Evolutionary conservation across 257 asterid species (phyloP), one percentile per base, ranked within the genome.

Genomic region (Fraxinus excelsior): DNA sequence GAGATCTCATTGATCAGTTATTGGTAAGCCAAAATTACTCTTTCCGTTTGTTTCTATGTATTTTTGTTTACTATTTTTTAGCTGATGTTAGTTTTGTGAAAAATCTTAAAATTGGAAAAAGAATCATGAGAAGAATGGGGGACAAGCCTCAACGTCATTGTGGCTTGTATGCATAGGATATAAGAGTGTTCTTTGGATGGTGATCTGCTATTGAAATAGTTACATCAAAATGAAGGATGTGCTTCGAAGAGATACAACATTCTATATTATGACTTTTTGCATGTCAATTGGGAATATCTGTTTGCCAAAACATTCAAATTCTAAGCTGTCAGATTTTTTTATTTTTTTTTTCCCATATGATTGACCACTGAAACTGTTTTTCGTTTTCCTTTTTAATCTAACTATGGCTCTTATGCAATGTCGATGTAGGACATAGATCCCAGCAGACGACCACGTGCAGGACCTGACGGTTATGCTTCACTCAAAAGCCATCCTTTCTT

Each of bases 401-500:
- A 62, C 32, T 10, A 11, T 0, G 70, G 72, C 58, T 62, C 76
- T 23, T 49, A 7, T 73, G 75, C 74, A 44, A 74, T 66, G 60
- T 74, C 76, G 73, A 67, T 78, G 72, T 87, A 96, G 99, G 97
- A 91, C 83, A 87, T 84, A 64, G 98, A 96, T 78, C 99, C 99
- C 13, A 88, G 96, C 82, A 86, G 91, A 80, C 88, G 99, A 74
- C 97, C 97, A 23, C 97, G 99, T 62, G 97, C 96, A 16, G 97
- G 97, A 35, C 86, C 89, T 3, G 89, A 83, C 72, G 97, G 99
- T 70, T 96, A 93, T 81, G 88, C 93, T 79, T 77, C 89, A 5
- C 94, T 96, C 35, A 96, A 96, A 88, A 85, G 35, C 49, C 99
- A 96, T 78, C 86, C 95, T 7, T 96, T 96, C 82, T 96, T 96